Base-by-base conservation (phyloP, 2,329 filamentous ascomycete species). In the Tolypocladium sp. region DNA sequence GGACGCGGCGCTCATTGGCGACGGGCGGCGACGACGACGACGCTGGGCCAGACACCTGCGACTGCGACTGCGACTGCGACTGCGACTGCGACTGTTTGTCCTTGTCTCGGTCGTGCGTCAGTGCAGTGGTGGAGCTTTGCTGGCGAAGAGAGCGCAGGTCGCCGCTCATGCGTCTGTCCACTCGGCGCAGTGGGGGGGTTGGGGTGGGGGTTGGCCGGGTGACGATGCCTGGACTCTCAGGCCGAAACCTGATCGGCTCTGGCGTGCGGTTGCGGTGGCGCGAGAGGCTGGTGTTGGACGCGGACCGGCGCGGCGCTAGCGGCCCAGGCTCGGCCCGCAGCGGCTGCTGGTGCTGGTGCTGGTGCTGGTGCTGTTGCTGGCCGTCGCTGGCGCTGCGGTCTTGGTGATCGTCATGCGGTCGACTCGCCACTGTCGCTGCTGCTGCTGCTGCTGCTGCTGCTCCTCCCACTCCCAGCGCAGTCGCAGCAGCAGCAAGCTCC, bases 1-100 rank as follows among this genome's bases (percentile, higher is more conserved):
- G 90, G 77, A 85, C 87, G 77, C 91, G 92, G 79, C 90, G 89
- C 82, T 92, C 91, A 78, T 93, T 92, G 75, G 88, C 89, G 76
- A 91, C 82, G 68, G 91, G 90, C 71, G 88, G 88, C 65, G 70
- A 62, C 57, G 44, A n/a, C 20, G 54, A 12, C 41, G 55, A 44
- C 13, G 30, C 13, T n/a, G 49, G 9, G 49, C 49, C 55, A 59
- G 55, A 38, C 46, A 33, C 22, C 56, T 37, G 56, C 27, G 60
- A 40, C 12, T 57, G 33, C 17, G 56, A 40, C 22, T 27, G 25
- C 22, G n/a, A 33, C 30, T 2, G 30, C 30, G 30, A 33, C 22
- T 27, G 25, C 22, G n/a, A 33, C 30, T 2, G 30, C 30, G 30
- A 33, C n/a, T 33, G 57, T 57, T 57, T 60, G 59, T 62, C 63